These are phyloP conservation scores for Strigomonas galati DNA, from an alignment of 208 protist genomes.

Conservation along the genomic window DNA sequence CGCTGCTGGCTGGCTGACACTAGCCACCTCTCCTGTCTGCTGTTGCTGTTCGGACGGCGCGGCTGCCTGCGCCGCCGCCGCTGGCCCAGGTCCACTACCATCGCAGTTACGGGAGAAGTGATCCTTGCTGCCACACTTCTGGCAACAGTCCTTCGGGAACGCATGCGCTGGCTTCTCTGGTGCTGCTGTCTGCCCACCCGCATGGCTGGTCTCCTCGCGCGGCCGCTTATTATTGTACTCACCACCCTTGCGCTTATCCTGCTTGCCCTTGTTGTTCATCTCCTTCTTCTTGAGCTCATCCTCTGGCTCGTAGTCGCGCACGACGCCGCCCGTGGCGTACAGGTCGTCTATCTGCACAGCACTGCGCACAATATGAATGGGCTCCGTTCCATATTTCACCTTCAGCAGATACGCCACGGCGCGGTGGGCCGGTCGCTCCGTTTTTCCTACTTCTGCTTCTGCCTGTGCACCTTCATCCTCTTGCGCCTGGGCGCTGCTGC, in stretches of 20 bases:
- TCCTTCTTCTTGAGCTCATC: neutral
- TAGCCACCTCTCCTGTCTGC: neutral
- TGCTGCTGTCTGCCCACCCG: neutral
- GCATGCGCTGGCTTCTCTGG: neutral
- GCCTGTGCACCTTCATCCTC: neutral
- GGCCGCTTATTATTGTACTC: constrained; percentile 49
- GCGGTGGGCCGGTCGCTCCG: no score
- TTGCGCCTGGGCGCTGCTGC: neutral
- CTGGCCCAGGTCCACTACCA: constrained; percentile 5
- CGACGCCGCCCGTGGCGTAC: constrained; percentile 43
- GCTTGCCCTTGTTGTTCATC: constrained; percentile 22
- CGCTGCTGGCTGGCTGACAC: no score
- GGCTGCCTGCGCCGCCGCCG: neutral
- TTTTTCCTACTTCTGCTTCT: neutral
- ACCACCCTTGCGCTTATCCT: constrained; percentile 55
- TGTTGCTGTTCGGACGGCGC: neutral
- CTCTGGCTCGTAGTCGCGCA: constrained; percentile 18
- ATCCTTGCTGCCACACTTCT: constrained; percentile 35
- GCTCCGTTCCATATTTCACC: constrained; percentile 25
- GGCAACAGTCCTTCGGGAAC: constrained; percentile 41
- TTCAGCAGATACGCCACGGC: no score
- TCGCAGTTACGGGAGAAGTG: constrained; percentile 55
- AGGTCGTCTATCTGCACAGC: constrained; percentile 56
- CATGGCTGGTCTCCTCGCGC: constrained; percentile 17
- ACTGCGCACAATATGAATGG: constrained; percentile 45